These are phyloP conservation scores for Sanguinoderma infundibulare DNA, from an alignment of 1,284 basidiomycete genomes.

Conservation along the genomic window DNA sequence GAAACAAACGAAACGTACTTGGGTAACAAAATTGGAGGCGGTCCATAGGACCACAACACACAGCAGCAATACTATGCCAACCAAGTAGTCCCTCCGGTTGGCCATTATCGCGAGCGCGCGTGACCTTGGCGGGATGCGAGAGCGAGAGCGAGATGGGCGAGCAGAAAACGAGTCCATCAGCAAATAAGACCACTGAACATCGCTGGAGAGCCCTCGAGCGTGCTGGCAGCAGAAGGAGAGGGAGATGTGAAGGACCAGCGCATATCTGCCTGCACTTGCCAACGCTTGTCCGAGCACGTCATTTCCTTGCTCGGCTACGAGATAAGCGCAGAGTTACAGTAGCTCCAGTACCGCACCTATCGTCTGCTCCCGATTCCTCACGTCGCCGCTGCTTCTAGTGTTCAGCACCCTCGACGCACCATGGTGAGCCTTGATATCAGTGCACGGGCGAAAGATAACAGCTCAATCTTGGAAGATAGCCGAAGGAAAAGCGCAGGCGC, in stretches of 20 bases:
- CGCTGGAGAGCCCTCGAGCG: background rate
- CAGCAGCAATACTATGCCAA: constrained; percentile 76
- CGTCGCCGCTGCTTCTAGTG: background rate
- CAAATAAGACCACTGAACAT: background rate
- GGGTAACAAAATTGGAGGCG: constrained; percentile 76
- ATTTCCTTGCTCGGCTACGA: constrained; percentile 6
- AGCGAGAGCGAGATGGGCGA: constrained; percentile 12
- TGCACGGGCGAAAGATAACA: too few species aligned
- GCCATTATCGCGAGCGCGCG: constrained; percentile 16
- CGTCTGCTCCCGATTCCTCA: background rate
- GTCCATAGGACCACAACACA: constrained; percentile 89
- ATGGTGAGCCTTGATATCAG: constrained; percentile 20
- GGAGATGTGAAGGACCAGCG: background rate
- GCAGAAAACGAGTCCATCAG: constrained; percentile 19
- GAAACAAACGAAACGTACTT: constrained; percentile 48
- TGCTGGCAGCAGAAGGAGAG: background rate
- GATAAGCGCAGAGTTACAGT: background rate
- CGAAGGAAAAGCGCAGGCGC: constrained; percentile 58
- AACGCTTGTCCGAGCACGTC: constrained; percentile 5
- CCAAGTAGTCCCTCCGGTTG: constrained; percentile 57
- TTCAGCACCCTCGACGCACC: background rate
- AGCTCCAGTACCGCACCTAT: background rate
- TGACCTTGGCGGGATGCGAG: constrained; percentile 24
- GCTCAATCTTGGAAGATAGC: constrained; percentile 44
- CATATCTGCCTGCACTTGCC: background rate